Percentiles rank a stretch among this genome's conserved stretches.
Conservation (phyloP, 139 green algal genomes). For the Auxenochlorella pyrenoidosa region DNA sequence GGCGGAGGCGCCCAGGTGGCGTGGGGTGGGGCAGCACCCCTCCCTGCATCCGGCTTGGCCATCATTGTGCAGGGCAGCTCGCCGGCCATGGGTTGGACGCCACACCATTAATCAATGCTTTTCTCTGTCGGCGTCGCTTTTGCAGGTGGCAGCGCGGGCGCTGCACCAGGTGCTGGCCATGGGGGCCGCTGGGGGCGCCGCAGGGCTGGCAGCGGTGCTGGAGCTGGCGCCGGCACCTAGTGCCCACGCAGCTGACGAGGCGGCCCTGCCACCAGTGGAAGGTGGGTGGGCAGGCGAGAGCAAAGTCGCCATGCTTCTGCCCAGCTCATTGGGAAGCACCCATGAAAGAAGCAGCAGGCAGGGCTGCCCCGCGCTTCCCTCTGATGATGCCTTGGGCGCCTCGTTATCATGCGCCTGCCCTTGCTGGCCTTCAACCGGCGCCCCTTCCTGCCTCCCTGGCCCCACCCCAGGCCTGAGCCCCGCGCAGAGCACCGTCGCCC, state of each 20-base stretch:
- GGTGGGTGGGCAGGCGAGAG: neutral
- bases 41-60: too few relatives aligned
- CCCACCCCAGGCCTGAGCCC: neutral
- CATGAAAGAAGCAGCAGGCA: too few relatives aligned
- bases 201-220: neutral
- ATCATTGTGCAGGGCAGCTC: neutral
- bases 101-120: too few relatives aligned
- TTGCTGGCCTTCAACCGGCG: neutral
- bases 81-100: neutral
- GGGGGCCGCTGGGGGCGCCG: neutral
- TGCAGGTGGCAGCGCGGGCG: slow-evolving; percentile 9
- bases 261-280: neutral
- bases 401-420: neutral
- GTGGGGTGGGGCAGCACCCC: too few relatives aligned
- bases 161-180: slow-evolving; percentile 28
- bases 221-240: neutral
- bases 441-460: neutral
- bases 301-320: neutral
- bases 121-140: too few relatives aligned
- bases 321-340: too few relatives aligned
- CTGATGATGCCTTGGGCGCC: neutral
- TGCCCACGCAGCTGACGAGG: neutral
- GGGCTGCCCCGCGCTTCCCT: too few relatives aligned
- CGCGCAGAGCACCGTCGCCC: neutral
- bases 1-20: neutral